phyloP scores from a whole-genome alignment of 345 rosid genomes.

The Pugionium cornutum region DNA sequence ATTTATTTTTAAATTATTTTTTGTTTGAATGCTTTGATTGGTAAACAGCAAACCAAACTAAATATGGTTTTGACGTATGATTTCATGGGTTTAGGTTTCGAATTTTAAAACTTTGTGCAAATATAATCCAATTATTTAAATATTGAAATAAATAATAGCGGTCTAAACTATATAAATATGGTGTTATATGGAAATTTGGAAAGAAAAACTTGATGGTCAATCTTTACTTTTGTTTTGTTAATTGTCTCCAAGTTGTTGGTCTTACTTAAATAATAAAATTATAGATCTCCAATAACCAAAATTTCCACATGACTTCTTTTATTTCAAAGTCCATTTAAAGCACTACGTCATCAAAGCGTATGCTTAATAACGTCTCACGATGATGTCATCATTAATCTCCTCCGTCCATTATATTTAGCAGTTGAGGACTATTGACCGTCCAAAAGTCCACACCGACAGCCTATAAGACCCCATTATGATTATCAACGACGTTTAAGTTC shows the following conservation, averaged over 20 bases:
- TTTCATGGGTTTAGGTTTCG: too few relatives aligned
- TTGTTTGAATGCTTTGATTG: too few relatives aligned
- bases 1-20: too few relatives aligned
- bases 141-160: too few relatives aligned
- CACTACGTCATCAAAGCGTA: conserved; percentile 23
- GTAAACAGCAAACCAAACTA: too few relatives aligned
- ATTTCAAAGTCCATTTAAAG: conserved; percentile 26
- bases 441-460: conserved; percentile 19
- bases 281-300: conserved; percentile 8
- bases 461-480: conserved; percentile 18
- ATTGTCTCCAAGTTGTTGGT: conserved; percentile 22
- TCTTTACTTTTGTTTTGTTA: neutral
- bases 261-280: conserved; percentile 24
- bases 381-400: conserved; percentile 32
- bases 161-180: too few relatives aligned
- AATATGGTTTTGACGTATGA: too few relatives aligned
- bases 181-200: too few relatives aligned
- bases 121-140: too few relatives aligned
- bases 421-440: conserved; percentile 25
- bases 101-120: too few relatives aligned
- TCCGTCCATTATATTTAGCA: conserved; percentile 6
- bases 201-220: too few relatives aligned
- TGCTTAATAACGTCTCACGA: conserved; percentile 5
- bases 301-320: conserved; percentile 34
- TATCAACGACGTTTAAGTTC: too few relatives aligned